Conservation (phyloP, 2,329 filamentous ascomycete species). For the Fusarium sacchari region DNA sequence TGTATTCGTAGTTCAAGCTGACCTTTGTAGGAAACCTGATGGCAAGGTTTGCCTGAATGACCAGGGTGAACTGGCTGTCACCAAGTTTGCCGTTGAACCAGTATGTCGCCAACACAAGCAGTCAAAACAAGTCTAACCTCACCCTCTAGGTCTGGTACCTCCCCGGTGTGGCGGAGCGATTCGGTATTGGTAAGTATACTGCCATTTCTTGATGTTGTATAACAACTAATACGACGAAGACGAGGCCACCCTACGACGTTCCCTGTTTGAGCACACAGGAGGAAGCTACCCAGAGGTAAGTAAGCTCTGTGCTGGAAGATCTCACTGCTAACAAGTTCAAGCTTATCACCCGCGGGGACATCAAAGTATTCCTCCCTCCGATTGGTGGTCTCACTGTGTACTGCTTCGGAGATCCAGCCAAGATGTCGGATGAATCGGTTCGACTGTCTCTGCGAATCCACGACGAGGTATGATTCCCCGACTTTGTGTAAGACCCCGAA, state of each 20-base stretch:
- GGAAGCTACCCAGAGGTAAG: slow-evolving; percentile 88
- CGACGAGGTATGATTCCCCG: slow-evolving; percentile 61
- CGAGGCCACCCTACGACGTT: slow-evolving; percentile 85
- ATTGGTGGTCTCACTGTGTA: slow-evolving; percentile 96
- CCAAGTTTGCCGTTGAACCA: slow-evolving; percentile 96
- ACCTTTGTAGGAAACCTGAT: slow-evolving; percentile 66
- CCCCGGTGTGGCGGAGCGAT: slow-evolving; percentile 88
- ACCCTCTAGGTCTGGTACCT: slow-evolving; percentile 75
- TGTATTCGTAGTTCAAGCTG: slow-evolving; percentile 6
- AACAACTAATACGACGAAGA: slow-evolving; percentile 60
- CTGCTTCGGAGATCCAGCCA: slow-evolving; percentile 93
- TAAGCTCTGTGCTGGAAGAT: neutral
- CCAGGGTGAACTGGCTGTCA: slow-evolving; percentile 88
- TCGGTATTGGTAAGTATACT: slow-evolving; percentile 76
- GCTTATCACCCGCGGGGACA: slow-evolving; percentile 91
- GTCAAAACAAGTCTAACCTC: neutral
- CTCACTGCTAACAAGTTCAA: slow-evolving; percentile 45
- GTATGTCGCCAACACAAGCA: slow-evolving; percentile 59
- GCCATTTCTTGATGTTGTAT: neutral
- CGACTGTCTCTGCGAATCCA: slow-evolving; percentile 85
- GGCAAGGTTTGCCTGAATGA: slow-evolving; percentile 91
- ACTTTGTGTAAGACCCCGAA: neutral
- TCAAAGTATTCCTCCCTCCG: slow-evolving; percentile 94
- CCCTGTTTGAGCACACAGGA: slow-evolving; percentile 93
- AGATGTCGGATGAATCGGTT: slow-evolving; percentile 87